phyloP scores from a whole-genome alignment of 371 early-diverging fungal species.

The Rhizopus arrhizus region DNA sequence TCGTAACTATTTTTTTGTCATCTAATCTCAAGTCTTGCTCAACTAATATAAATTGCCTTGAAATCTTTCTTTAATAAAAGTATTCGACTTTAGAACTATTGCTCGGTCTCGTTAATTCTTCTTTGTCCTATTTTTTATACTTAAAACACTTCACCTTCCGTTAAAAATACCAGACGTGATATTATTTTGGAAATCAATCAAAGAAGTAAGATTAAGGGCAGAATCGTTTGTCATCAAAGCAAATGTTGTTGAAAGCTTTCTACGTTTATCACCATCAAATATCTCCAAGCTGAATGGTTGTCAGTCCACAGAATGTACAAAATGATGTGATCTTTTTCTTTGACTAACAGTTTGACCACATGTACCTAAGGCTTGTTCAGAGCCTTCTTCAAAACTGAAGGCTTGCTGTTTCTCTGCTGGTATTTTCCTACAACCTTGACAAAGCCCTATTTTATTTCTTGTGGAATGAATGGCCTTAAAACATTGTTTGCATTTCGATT shows the following conservation, averaged over 20 bases:
- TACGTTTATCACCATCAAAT: constrained; percentile 20
- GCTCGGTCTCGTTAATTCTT: too few species aligned
- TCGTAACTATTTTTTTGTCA: too few species aligned
- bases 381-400: too few species aligned
- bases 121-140: too few species aligned
- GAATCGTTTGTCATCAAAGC: constrained; percentile 18
- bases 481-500: constrained; percentile 19
- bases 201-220: constrained; percentile 23
- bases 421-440: constrained; percentile 19
- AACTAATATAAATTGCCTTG: too few species aligned
- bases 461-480: constrained; percentile 19
- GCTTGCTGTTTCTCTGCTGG: constrained; percentile 17
- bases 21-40: too few species aligned
- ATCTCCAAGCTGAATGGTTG: constrained; percentile 21
- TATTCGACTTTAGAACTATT: too few species aligned
- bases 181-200: constrained; percentile 24
- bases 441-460: constrained; percentile 20
- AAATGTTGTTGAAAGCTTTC: constrained; percentile 21
- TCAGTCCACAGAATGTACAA: constrained; percentile 19
- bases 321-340: constrained; percentile 22
- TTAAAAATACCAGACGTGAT: constrained; percentile 25
- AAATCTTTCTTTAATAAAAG: too few species aligned
- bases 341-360: constrained; percentile 19
- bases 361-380: constrained; percentile 2
- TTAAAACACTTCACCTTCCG: too few species aligned